phyloP scores from a whole-genome alignment of 2,329 filamentous ascomycete genomes.

The Monilinia fructigena region DNA sequence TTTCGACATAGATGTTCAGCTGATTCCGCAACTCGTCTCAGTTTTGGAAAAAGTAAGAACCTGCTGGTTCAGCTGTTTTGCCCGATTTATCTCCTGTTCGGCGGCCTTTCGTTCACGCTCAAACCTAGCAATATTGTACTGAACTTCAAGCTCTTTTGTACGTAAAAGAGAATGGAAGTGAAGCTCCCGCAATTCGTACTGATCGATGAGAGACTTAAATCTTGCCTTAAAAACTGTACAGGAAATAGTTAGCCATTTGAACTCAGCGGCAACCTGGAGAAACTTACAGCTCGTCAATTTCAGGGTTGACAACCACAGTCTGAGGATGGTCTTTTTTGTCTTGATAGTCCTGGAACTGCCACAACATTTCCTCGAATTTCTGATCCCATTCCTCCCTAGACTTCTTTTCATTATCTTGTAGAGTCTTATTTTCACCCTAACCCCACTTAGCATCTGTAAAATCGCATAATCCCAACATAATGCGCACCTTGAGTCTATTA shows the following conservation, averaged over 20 bases:
- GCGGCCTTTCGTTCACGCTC: conserved; percentile 88
- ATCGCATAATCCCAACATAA: conserved; percentile 13
- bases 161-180: conserved; percentile 91
- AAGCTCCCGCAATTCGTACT: conserved; percentile 92
- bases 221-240: conserved; percentile 73
- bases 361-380: conserved; percentile 75
- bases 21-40: conserved; percentile 89
- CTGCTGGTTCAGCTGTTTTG: conserved; percentile 83
- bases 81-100: conserved; percentile 75
- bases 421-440: conserved; percentile 87
- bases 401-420: conserved; percentile 81
- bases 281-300: conserved; percentile 79
- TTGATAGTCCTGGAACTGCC: conserved; percentile 85
- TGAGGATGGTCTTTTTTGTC: conserved; percentile 81
- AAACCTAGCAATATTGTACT: conserved; percentile 82
- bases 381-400: conserved; percentile 82
- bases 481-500: conserved; percentile 86
- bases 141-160: conserved; percentile 93
- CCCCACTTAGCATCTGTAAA: conserved; percentile 27
- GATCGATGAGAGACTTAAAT: conserved; percentile 95
- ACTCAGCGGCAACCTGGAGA: conserved; percentile 14
- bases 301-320: conserved; percentile 77
- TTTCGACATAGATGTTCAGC: conserved; percentile 97
- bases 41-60: conserved; percentile 96
- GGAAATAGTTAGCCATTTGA: conserved; percentile 42